Evolutionary conservation across 257 asterid genomes (phyloP).

Genomic region (Striga asiatica): DNA sequence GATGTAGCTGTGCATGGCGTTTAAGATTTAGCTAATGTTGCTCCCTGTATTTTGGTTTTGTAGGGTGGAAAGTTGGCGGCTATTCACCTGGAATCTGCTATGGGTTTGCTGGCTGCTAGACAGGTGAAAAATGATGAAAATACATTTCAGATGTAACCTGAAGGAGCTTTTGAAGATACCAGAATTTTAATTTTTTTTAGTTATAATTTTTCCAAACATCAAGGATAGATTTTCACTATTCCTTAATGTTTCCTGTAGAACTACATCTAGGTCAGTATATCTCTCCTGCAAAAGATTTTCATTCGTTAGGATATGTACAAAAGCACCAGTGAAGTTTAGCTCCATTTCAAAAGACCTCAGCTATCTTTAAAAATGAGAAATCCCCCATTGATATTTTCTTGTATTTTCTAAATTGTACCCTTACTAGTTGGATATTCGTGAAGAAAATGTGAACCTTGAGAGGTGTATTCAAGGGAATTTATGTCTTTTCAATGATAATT

Average conservation of each 20-base stretch:
- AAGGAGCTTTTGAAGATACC: too few relatives aligned
- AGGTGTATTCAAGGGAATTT: background rate
- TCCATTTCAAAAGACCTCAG: background rate
- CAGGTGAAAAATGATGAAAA: slow-evolving; percentile 43
- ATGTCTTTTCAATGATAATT: background rate
- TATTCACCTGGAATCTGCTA: slow-evolving; percentile 61
- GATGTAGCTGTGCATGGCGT: slow-evolving; percentile 5
- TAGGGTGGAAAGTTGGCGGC: slow-evolving; percentile 86
- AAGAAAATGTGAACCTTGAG: background rate
- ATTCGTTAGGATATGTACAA: too few relatives aligned
- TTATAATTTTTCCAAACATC: too few relatives aligned
- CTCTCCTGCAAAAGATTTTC: too few relatives aligned
- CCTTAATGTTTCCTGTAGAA: too few relatives aligned
- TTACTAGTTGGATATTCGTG: background rate
- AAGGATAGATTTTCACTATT: too few relatives aligned
- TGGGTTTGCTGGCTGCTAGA: slow-evolving; percentile 67
- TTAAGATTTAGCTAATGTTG: slow-evolving; percentile 3
- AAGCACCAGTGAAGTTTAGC: background rate
- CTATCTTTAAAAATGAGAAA: background rate
- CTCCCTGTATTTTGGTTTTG: slow-evolving; percentile 13
- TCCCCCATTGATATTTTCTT: background rate
- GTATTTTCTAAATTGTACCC: background rate
- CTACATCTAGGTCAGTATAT: too few relatives aligned
- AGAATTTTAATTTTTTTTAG: background rate
- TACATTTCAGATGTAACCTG: too few relatives aligned